Evolutionary conservation across 208 protist genomes (phyloP).

Genomic region (Blastocrithidia nonstop): DNA sequence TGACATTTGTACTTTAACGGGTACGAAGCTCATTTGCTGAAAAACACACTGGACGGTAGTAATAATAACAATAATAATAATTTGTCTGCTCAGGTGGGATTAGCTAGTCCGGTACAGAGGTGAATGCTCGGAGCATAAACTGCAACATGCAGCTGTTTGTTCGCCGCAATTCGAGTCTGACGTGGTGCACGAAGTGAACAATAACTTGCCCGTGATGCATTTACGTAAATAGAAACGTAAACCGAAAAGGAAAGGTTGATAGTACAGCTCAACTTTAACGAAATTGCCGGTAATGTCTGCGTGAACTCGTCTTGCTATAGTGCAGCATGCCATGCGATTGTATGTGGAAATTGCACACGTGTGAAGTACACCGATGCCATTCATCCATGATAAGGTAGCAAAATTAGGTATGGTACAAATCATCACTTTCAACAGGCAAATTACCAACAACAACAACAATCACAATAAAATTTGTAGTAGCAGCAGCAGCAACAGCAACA

Average conservation of each 20-base stretch:
- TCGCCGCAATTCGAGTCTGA: conserved; percentile 79
- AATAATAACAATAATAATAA: too few relatives aligned
- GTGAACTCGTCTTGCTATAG: conserved; percentile 47
- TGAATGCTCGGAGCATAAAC: conserved; percentile 80
- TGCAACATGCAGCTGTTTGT: conserved; percentile 47
- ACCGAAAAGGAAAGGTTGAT: conserved; percentile 57
- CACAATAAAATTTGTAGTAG: too few relatives aligned
- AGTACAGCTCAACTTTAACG: conserved; percentile 66
- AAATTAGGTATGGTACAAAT: too few relatives aligned
- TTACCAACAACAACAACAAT: too few relatives aligned
- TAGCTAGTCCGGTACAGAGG: conserved; percentile 49
- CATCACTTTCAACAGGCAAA: too few relatives aligned
- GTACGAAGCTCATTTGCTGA: too few relatives aligned
- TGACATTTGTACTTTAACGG: conserved; percentile 78
- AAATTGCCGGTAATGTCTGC: conserved; percentile 67
- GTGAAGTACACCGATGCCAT: too few relatives aligned
- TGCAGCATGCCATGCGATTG: conserved; percentile 33
- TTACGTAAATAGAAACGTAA: conserved; percentile 31
- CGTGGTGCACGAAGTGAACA: conserved; percentile 22
- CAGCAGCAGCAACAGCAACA: too few relatives aligned
- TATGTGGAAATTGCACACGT: conserved; percentile 25
- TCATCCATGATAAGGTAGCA: too few relatives aligned
- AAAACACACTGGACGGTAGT: too few relatives aligned
- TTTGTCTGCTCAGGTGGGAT: conserved; percentile 49
- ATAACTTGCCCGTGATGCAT: conserved; percentile 70